phyloP scores from a whole-genome alignment of 2,329 filamentous ascomycete genomes.

The Rhytidhysteron rufulum region DNA sequence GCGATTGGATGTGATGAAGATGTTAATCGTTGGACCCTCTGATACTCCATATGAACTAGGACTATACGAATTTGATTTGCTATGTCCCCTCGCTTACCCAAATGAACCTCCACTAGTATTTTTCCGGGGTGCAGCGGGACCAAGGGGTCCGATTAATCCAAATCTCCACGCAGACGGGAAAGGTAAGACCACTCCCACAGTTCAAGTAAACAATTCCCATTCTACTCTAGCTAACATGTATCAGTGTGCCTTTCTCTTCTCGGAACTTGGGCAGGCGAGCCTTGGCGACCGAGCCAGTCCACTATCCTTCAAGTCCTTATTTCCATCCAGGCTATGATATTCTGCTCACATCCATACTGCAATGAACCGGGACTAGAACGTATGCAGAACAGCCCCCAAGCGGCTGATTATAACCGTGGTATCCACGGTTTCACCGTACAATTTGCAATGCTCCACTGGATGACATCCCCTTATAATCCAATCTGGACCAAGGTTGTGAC shows the following conservation, averaged over 20 bases:
- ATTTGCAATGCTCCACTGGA: conserved; percentile 31
- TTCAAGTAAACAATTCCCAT: not conserved
- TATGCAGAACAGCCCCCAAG: conserved; percentile 4
- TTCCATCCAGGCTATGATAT: conserved; percentile 57
- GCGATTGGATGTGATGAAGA: conserved; percentile 50
- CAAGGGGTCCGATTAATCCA: conserved; percentile 45
- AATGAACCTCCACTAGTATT: conserved; percentile 37
- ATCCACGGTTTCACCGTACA: conserved; percentile 24
- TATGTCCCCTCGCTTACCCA: conserved; percentile 43
- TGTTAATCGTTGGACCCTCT: conserved; percentile 47
- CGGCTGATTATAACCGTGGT: conserved; percentile 22
- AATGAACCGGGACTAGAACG: conserved; percentile 49
- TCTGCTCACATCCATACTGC: conserved; percentile 51
- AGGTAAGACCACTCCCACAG: conserved; percentile 33
- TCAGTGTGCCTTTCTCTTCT: conserved; percentile 50
- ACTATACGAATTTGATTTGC: conserved; percentile 54
- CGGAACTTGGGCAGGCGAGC: conserved; percentile 46
- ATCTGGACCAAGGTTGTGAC: not conserved
- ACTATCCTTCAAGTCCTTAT: conserved; percentile 52
- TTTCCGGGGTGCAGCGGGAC: conserved; percentile 46
- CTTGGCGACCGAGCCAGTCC: conserved; percentile 45
- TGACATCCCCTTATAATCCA: conserved; percentile 6
- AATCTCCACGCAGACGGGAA: conserved; percentile 51
- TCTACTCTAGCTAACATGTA: conserved; percentile 1
- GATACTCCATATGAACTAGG: conserved; percentile 54